Evolutionary conservation across 2,329 filamentous ascomycete genomes (phyloP).

Genomic region (Diplodia sapinea): DNA sequence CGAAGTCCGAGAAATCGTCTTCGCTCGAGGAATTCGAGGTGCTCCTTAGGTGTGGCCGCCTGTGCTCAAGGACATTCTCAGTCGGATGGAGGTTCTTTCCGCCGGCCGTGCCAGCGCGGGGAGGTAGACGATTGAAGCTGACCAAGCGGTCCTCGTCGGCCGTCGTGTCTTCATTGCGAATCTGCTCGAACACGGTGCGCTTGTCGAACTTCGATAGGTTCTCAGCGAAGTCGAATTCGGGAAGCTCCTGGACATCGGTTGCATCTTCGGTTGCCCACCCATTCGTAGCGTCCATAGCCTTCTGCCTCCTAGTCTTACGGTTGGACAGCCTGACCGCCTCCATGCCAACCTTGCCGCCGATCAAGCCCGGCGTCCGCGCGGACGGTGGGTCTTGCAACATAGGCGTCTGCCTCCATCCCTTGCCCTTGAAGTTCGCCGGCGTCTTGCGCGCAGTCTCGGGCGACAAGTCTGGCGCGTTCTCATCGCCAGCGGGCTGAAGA

Average conservation of each 20-base stretch:
- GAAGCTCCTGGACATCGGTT: constrained; percentile 89
- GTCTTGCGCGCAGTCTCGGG: constrained; percentile 43
- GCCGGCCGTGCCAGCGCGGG: constrained; percentile 57
- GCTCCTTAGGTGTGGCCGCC: constrained; percentile 41
- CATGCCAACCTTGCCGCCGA: constrained; percentile 46
- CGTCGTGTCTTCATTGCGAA: constrained; percentile 83
- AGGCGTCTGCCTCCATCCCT: constrained; percentile 72
- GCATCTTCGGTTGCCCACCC: constrained; percentile 97
- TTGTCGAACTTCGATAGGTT: constrained; percentile 96
- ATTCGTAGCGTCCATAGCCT: constrained; percentile 66
- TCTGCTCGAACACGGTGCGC: constrained; percentile 86
- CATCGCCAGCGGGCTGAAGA: constrained; percentile 41
- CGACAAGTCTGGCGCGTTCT: constrained; percentile 38
- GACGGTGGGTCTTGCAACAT: constrained; percentile 64
- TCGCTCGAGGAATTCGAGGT: constrained; percentile 41
- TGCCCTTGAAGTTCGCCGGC: constrained; percentile 56
- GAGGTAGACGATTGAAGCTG: constrained; percentile 74
- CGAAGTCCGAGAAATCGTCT: constrained; percentile 47
- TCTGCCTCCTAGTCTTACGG: constrained; percentile 54
- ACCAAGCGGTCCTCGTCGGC: constrained; percentile 92
- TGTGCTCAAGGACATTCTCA: constrained; percentile 83
- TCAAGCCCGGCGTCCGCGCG: constrained; percentile 49
- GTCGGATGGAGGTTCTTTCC: constrained; percentile 92
- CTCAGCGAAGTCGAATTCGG: constrained; percentile 91
- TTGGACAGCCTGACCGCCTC: constrained; percentile 47